phyloP scores from a whole-genome alignment of 2,329 filamentous ascomycete genomes.

The Conoideocrella luteorostrata region DNA sequence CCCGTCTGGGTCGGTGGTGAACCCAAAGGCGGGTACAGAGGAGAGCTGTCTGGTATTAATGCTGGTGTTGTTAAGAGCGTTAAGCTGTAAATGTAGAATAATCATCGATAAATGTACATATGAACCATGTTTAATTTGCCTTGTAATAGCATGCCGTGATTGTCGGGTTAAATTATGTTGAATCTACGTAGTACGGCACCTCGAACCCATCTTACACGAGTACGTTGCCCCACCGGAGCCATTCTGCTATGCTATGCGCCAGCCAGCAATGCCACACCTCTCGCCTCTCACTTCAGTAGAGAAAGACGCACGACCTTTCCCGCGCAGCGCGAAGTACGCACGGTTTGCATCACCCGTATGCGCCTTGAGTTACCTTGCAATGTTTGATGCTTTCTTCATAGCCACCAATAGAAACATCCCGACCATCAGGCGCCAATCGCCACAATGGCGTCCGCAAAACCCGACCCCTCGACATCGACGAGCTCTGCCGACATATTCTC shows the following conservation, averaged over 20 bases:
- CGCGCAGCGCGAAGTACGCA: not conserved
- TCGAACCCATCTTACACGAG: too few relatives aligned
- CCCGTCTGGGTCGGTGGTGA: slow-evolving; percentile 81
- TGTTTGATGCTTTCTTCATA: not conserved
- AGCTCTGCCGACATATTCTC: slow-evolving; percentile 50
- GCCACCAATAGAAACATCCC: slow-evolving; percentile 6
- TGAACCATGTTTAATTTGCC: too few relatives aligned
- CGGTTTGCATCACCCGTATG: not conserved
- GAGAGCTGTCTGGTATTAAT: slow-evolving; percentile 94
- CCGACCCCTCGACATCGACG: slow-evolving; percentile 42
- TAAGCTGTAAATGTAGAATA: slow-evolving; percentile 58
- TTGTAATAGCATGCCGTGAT: not conserved
- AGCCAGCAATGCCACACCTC: not conserved
- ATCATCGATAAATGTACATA: not conserved
- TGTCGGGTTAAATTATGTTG: too few relatives aligned
- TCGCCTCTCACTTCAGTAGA: not conserved
- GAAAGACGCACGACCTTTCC: too few relatives aligned
- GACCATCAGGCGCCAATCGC: slow-evolving; percentile 6
- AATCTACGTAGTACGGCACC: too few relatives aligned
- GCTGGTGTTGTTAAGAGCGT: slow-evolving; percentile 86
- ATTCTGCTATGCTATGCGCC: not conserved
- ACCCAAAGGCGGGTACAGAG: slow-evolving; percentile 77
- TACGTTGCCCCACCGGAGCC: not conserved
- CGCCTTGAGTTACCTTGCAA: not conserved
- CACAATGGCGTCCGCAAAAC: slow-evolving; percentile 28